Percentiles rank a stretch among this genome's conserved stretches.
These are phyloP conservation scores for Mycena venus DNA, from an alignment of 768 basidiomycete genomes.

Conservation along the genomic window DNA sequence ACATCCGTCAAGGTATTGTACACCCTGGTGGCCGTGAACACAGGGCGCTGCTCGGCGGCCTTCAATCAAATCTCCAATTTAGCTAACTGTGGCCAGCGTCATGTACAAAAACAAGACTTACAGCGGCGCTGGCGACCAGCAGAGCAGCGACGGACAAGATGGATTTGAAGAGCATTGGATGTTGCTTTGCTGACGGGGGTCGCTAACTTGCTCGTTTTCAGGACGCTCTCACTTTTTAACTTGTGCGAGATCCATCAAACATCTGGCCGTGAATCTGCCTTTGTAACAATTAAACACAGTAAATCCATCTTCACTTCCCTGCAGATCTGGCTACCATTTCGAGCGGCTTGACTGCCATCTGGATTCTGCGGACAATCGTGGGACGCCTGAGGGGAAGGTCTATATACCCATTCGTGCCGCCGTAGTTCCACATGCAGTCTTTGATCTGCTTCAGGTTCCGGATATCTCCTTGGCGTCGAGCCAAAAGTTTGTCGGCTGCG, in stretches of 20 bases:
- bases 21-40: constrained; percentile 18
- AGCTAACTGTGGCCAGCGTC: not conserved
- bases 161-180: constrained; percentile 15
- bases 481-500: not conserved
- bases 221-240: not conserved
- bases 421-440: not conserved
- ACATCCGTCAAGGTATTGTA: constrained; percentile 11
- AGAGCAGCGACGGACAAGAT: not conserved
- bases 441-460: not conserved
- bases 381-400: not conserved
- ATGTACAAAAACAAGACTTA: not conserved
- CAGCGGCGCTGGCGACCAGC: not conserved
- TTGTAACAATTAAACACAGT: not conserved
- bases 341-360: not conserved
- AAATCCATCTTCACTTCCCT: not conserved
- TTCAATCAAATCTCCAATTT: not conserved
- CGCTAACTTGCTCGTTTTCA: not conserved
- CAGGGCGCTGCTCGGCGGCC: not conserved
- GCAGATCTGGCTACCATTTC: not conserved
- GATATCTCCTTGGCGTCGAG: constrained; percentile 1
- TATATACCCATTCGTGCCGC: not conserved
- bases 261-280: not conserved
- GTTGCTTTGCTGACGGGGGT: not conserved
- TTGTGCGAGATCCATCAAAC: not conserved
- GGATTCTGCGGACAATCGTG: constrained; percentile 19